A percentile compares a stretch with the other conserved stretches of the same genome.
Evolutionary conservation across 345 rosid genomes (phyloP).

Genomic region (Syzygium aromaticum): DNA sequence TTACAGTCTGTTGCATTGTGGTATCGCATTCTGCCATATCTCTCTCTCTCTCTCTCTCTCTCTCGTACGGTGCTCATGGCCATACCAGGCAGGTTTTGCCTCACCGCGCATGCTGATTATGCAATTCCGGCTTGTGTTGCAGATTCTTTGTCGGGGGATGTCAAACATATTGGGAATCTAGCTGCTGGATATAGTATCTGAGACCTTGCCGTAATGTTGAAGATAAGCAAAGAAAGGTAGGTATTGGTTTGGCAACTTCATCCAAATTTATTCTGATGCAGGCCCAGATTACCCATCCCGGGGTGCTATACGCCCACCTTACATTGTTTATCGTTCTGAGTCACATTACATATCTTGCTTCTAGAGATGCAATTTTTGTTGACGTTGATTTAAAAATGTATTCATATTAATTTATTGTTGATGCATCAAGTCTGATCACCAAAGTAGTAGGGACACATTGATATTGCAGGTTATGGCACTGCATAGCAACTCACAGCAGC

Average conservation of each 20-base stretch:
- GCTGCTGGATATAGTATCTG: neutral
- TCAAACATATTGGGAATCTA: neutral
- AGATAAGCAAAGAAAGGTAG: neutral
- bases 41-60: neutral
- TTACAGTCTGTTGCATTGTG: neutral
- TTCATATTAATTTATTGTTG: neutral
- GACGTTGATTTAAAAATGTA: neutral
- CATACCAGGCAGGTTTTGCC: neutral
- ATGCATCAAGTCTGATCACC: constrained; percentile 18
- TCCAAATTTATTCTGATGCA: neutral
- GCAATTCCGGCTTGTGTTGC: neutral
- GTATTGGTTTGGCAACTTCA: neutral
- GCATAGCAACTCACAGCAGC: constrained; percentile 15
- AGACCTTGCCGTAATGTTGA: neutral
- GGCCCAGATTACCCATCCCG: neutral
- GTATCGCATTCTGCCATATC: neutral
- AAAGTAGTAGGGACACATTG: constrained; percentile 7
- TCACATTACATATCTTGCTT: neutral
- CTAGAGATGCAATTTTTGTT: neutral
- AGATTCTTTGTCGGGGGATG: too few species aligned
- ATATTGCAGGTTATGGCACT: constrained; percentile 14
- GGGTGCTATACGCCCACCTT: neutral
- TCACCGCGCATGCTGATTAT: neutral
- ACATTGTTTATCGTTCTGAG: neutral
- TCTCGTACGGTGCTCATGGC: neutral